Conservation (phyloP, 2,329 filamentous ascomycete genomes). For the Laburnicola sp. region DNA sequence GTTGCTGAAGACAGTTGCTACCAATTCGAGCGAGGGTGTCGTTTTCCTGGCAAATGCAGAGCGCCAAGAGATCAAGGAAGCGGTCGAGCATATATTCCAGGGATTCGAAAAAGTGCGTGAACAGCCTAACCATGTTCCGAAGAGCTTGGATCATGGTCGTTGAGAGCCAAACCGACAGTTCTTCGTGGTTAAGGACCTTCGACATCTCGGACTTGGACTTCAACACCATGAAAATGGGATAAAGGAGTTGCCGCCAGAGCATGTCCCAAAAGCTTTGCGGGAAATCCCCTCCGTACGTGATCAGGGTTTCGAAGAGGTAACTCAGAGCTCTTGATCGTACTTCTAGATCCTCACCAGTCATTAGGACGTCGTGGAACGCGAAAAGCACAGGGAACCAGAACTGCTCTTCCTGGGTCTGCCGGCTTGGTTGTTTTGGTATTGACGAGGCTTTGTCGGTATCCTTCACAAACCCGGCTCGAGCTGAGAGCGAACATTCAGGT, state of each 20-base stretch:
- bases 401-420: slow-evolving; percentile 91
- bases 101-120: slow-evolving; percentile 97
- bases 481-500: slow-evolving; percentile 88
- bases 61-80: slow-evolving; percentile 89
- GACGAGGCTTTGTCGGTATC: slow-evolving; percentile 54
- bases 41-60: slow-evolving; percentile 99
- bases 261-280: slow-evolving; percentile 97
- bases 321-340: slow-evolving; percentile 86
- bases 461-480: slow-evolving; percentile 58
- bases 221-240: slow-evolving; percentile 97
- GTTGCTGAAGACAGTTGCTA: slow-evolving; percentile 94
- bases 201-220: slow-evolving; percentile 96
- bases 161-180: slow-evolving; percentile 96
- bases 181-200: slow-evolving; percentile 92
- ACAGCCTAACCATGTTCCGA: slow-evolving; percentile 96
- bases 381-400: slow-evolving; percentile 99
- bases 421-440: slow-evolving; percentile 65
- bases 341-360: slow-evolving; percentile 98
- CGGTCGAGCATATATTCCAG: slow-evolving; percentile 97
- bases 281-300: slow-evolving; percentile 88
- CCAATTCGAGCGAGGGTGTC: slow-evolving; percentile 97
- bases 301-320: slow-evolving; percentile 93
- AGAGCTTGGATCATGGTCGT: slow-evolving; percentile 99
- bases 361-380: slow-evolving; percentile 96
- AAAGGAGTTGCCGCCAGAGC: slow-evolving; percentile 92